Base-by-base conservation (phyloP, 306 rosid species). In the Malus sieversii region DNA sequence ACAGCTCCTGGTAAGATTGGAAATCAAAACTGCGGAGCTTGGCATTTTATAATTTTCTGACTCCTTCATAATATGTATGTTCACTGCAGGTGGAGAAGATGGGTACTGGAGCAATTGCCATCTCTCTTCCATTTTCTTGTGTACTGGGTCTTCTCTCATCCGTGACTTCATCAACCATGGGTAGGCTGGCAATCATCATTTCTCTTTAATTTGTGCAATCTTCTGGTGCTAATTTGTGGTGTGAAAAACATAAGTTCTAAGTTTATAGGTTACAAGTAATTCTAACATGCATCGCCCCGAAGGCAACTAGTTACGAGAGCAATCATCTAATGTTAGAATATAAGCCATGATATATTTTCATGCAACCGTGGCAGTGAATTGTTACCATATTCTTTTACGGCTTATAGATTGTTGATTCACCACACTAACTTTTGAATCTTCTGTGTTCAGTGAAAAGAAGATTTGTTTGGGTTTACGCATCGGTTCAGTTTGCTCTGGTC, bases 41-140 rank as follows among this genome's bases (percentile, higher is more conserved):
- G 48, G 76, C 79, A 32, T 44, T 71, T 13, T 75, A 67, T 73
- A 63, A 68, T 51, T 59, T 65, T 77, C 15, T 80, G 51, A 57
- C 45, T 38, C 68, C 72, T 72, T 33, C 66, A 51, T 80, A 25
- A 75, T 71, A 40, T 70, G 67, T 66, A 75, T 81, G 72, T 76
- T 57, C 85, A 58, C 16, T 68, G 75, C 96, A 95, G 99, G 92
- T 89, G 72, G 86, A 77, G 42, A 86, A 86, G 78, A 90, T 92
- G 99, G 78, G 88, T 72, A 88, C 89, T 30, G 85, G 83, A 69
- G 99, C 99, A 74, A 90, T 92, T 68, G 92, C 89, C 73, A 76
- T 90, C 57, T 85, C 99, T 74, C 99, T 95, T 83, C 99, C 99
- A 27, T 95, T 90, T 88, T 90, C 99, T 3, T 90, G 97, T 85